A percentile compares a stretch with the other conserved stretches of the same genome.
Evolutionary conservation across 208 protist genomes (phyloP).

Genomic region (Trypanosoma avium): DNA sequence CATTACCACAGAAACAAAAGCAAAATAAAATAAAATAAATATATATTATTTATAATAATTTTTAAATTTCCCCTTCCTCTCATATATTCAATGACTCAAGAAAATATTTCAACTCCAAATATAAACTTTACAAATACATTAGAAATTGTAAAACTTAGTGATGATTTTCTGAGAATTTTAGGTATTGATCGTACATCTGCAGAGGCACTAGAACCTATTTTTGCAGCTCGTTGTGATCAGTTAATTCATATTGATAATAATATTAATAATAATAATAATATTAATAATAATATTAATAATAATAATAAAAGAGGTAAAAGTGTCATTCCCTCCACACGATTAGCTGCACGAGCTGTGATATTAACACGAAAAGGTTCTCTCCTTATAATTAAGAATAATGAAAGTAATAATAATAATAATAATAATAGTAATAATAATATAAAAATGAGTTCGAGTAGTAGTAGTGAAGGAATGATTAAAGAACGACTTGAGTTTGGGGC

Average conservation of each 20-base stretch:
- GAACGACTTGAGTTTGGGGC: constrained; percentile 14
- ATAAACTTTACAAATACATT: not conserved
- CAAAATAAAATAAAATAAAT: too few relatives aligned
- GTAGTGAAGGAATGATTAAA: not conserved
- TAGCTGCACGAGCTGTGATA: constrained; percentile 9
- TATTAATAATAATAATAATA: not conserved
- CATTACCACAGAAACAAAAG: too few relatives aligned
- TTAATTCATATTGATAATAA: constrained; percentile 2
- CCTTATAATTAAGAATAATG: constrained; percentile 12
- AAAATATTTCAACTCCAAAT: too few relatives aligned
- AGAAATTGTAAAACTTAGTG: constrained; percentile 9
- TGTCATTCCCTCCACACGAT: not conserved
- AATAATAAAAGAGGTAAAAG: not conserved
- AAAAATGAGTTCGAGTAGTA: too few relatives aligned
- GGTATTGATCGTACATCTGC: constrained; percentile 3
- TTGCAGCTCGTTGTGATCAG: constrained; percentile 15
- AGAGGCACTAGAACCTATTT: constrained; percentile 11
- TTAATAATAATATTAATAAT: not conserved
- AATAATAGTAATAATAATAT: too few relatives aligned
- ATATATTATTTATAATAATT: too few relatives aligned
- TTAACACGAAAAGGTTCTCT: constrained; percentile 2
- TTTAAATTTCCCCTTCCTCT: not conserved
- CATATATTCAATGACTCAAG: too few relatives aligned
- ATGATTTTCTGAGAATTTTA: constrained; percentile 18
- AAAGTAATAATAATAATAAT: too few relatives aligned